Percentiles rank a stretch among this genome's conserved stretches.
Conservation (phyloP, 495 filamentous ascomycete genomes). For the Bryoglossum gracile region DNA sequence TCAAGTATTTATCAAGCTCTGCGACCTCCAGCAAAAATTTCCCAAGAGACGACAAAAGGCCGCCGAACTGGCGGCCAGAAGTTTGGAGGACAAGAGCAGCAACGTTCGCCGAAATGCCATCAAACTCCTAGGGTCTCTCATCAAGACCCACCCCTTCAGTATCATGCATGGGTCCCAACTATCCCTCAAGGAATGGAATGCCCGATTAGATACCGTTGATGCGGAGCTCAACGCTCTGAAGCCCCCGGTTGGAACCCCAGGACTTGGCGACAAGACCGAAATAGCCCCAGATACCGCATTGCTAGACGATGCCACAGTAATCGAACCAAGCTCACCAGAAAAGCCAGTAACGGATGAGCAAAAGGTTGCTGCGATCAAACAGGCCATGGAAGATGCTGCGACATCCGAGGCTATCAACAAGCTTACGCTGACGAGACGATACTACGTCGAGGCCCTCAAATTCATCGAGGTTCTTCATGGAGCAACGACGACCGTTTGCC, state of each 20-base stretch:
- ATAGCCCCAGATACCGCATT: conserved; percentile 65
- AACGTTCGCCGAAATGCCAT: conserved; percentile 94
- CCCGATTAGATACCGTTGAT: conserved; percentile 70
- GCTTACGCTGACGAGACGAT: conserved; percentile 78
- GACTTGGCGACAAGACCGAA: conserved; percentile 53
- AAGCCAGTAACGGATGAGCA: conserved; percentile 49
- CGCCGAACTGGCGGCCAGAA: conserved; percentile 77
- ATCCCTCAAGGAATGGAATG: conserved; percentile 74
- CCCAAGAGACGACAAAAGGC: conserved; percentile 82
- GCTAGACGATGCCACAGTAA: conserved; percentile 81
- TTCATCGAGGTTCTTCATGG: conserved; percentile 93
- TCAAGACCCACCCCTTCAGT: conserved; percentile 89
- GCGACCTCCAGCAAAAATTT: conserved; percentile 89
- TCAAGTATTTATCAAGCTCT: conserved; percentile 87
- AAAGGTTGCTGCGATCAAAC: conserved; percentile 49
- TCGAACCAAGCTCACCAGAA: conserved; percentile 56
- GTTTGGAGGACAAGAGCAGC: conserved; percentile 95
- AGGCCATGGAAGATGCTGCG: conserved; percentile 61
- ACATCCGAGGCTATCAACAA: conserved; percentile 74
- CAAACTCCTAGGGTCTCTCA: conserved; percentile 77
- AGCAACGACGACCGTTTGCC: conserved; percentile 68
- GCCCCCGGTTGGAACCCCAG: conserved; percentile 70
- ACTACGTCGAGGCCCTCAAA: conserved; percentile 83
- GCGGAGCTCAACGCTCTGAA: conserved; percentile 73
- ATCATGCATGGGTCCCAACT: conserved; percentile 87